Evolutionary conservation across 306 rosid genomes (phyloP), one percentile per base, ranked within the genome.

Genomic region (Alnus glutinosa): DNA sequence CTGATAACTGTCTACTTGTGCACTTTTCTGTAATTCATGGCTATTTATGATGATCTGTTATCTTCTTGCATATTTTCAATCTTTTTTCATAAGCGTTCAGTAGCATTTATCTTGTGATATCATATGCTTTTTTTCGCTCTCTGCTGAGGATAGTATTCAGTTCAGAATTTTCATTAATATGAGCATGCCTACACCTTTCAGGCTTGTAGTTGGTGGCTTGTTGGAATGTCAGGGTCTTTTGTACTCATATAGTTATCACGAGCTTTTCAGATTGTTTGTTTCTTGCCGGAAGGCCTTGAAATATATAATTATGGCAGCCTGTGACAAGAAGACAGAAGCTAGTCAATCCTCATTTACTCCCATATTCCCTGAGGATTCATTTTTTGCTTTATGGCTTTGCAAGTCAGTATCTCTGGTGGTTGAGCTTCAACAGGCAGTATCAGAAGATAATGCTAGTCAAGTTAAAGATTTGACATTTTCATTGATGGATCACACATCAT

Each of bases 241-340:
- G 48, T 72, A 72, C 82, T 80, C n/a, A 42, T 82, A 78, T 71
- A 55, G 79, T 58, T 77, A 73, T 85, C 77, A 79, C 55, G 89
- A 91, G 79, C 89, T 86, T 75, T 80, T 92, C 83, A 86, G 87
- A 85, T 82, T 95, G 83, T 87, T 95, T 85, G 90, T 88, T 44
- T 87, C 91, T 78, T 92, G 97, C 82, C 92, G 97, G 77, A 92
- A 85, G 90, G 87, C 94, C 78, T 88, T 92, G 84, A 86, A 87
- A 80, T 79, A 72, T 80, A 66, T 88, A 57, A 69, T 92, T 61
- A 73, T 47, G 78, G 85, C 85, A 75, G 85, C 83, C 71, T 85
- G 75, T 77, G 90, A 87, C 83, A 89, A 74, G 55, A 69, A 78
- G 86, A 76, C 85, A 19, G 88, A 68, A 79, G 62, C 80, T 39